Evolutionary conservation across 257 asterid species (phyloP), one percentile per base, ranked within the genome.

Genomic region (Asclepias syriaca): DNA sequence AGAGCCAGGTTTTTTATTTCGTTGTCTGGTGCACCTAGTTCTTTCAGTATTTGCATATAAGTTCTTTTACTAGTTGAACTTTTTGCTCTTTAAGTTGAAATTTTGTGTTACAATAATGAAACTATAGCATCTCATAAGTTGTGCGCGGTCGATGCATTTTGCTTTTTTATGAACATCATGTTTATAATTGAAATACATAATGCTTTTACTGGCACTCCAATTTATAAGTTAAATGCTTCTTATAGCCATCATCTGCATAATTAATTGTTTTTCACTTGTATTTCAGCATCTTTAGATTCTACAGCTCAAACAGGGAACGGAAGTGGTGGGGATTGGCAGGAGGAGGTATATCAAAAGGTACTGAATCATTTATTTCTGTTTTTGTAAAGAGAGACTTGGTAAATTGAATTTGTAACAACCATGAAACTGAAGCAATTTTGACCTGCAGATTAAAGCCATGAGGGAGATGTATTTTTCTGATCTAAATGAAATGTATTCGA

Each of bases 341-440:
- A 95, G 81, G 99, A 92, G 78, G 80, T 85, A 63, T 90, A 84
- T 86, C 99, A 95, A 68, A 94, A 90, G 99, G 99, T 95, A 84
- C 67, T 60, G 21, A 53, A 24, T 67, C 55, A 22, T 37, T 68
- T 43, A 50, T 59, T 74, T 75, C 46, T 55, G 11, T 65, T 65
- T 21, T 22, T 18, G 7, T 15, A 13, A 59, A 16, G 54, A 67
- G 32, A 15, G 21, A 58, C 18, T 14, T 8, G 6, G 68, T 34
- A 34, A 49, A 68, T n/a, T 57, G 7, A 55, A 14, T 46, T 14
- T 18, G 16, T 8, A 24, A 37, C 6, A 29, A 22, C 24, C 53
- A 1, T 71, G 70, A 63, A 53, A 75, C 64, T 45, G 54, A 70
- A 37, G 53, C 69, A 24, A 49, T 73, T 54, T 49, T 73, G 61